A percentile compares a stretch with the other conserved stretches of the same genome.
These are phyloP conservation scores for Rhinocladiella similis DNA, from an alignment of 2,329 filamentous ascomycete species.

Conservation along the genomic window DNA sequence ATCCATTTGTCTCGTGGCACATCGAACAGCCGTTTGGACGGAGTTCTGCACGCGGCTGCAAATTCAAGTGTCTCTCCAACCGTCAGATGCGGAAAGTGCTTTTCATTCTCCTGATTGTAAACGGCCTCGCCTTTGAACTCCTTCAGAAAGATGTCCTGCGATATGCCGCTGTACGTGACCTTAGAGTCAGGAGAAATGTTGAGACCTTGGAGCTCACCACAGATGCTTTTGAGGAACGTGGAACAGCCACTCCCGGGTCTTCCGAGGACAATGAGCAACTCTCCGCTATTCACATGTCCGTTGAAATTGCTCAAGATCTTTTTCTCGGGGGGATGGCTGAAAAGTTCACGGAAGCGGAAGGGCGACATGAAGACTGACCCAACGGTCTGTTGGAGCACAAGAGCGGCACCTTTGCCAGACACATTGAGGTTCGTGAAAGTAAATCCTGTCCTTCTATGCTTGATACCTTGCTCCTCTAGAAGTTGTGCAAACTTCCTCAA, in stretches of 20 bases:
- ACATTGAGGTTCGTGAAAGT: constrained; percentile 67
- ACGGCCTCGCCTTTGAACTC: constrained; percentile 53
- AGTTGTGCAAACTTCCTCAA: constrained; percentile 22
- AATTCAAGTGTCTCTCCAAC: constrained; percentile 61
- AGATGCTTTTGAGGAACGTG: constrained; percentile 82
- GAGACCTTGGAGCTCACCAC: constrained; percentile 80
- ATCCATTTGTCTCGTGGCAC: constrained; percentile 18
- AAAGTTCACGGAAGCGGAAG: constrained; percentile 56
- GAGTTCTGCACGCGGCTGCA: constrained; percentile 50
- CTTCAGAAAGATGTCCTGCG: constrained; percentile 55
- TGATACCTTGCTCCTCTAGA: constrained; percentile 19
- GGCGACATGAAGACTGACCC: constrained; percentile 59
- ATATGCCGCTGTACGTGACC: constrained; percentile 74
- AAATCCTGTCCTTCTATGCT: constrained; percentile 46
- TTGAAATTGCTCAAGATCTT: constrained; percentile 58
- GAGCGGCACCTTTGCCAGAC: constrained; percentile 62
- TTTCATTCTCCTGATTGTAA: constrained; percentile 56
- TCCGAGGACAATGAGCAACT: constrained; percentile 67
- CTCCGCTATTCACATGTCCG: constrained; percentile 50
- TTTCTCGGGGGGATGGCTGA: constrained; percentile 55
- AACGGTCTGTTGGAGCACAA: constrained; percentile 70
- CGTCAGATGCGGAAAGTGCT: constrained; percentile 69
- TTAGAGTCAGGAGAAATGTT: constrained; percentile 68
- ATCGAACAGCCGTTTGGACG: constrained; percentile 41
- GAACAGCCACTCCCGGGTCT: constrained; percentile 68